Base-by-base conservation (phyloP, 2,329 filamentous ascomycete species). In the Microdochium bolleyi region DNA sequence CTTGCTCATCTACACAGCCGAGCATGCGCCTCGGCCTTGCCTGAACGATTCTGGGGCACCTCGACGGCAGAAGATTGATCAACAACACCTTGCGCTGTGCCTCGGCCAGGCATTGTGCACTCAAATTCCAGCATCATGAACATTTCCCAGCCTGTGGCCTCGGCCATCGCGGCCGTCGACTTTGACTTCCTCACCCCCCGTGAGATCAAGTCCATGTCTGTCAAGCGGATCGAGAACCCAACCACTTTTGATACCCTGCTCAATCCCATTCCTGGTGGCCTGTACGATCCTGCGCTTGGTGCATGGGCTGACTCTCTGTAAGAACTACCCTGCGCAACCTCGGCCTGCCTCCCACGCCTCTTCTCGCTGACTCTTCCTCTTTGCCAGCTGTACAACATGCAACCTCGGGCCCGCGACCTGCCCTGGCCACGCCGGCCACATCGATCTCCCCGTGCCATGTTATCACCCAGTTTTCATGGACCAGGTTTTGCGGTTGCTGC, bases 381-480 rank as follows among this genome's bases (percentile, higher is more conserved):
- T 48, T 50, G 9, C 34, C 61, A 95, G 90, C 65, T 99, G 94
- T 73, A 80, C 90, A 62, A 99, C 94, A 68, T 99, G 94, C 73
- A 89, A 92, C 60, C 79, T 95, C 59, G 88, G 85, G 64, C 85
- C 85, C 56, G 80, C 84, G 64, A 82, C 82, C 61, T 99, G 95
- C 67, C 90, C 92, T 7, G 95, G 95, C 53, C 95, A 99, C 73
- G 82, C 88, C 55, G 95, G 94, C 51, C 94, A 99, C 66, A 95
- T 99, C 67, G 90, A 96, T 62, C 84, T 99, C 13, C 92, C 94
- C 14, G 87, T 92, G 13, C 89, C 89, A 49, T 89, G 96, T 51
- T 99, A 97, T 68, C 92, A 99, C 69, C 89, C 92, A n/a, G 88
- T 91, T 2, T 97, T 96, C 65, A 87, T 99, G 77, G 92, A 96